These are phyloP conservation scores for Neoconidiobolus thromboides DNA, from an alignment of 371 early-diverging fungal genomes.

Conservation along the genomic window DNA sequence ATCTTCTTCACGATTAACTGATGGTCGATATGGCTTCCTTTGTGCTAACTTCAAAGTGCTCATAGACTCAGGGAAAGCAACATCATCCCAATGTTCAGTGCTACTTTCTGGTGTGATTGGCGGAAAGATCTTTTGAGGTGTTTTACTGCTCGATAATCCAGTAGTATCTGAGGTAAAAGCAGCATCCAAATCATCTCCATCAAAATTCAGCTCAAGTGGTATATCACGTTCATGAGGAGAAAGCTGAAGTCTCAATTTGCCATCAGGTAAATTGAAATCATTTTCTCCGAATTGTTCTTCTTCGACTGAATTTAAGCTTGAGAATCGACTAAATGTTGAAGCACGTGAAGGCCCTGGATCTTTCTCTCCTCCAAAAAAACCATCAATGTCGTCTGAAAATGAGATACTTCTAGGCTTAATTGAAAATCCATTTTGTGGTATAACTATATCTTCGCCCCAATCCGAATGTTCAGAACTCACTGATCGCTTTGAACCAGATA, in stretches of 20 bases:
- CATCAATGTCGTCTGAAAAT: background rate
- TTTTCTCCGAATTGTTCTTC: background rate
- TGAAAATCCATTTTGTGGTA: background rate
- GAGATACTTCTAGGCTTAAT: background rate
- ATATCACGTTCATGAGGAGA: background rate
- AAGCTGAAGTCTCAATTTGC: background rate
- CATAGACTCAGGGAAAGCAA: background rate
- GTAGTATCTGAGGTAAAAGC: background rate
- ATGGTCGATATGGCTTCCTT: conserved; percentile 2
- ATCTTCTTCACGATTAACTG: background rate
- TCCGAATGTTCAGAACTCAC: background rate
- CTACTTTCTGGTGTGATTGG: conserved; percentile 2
- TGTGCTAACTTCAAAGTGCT: background rate
- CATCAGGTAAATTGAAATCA: conserved; percentile 1
- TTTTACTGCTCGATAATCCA: background rate
- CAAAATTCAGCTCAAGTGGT: background rate
- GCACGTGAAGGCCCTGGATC: conserved; percentile 1
- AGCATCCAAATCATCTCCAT: background rate
- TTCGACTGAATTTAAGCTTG: conserved; percentile 4
- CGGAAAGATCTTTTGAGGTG: background rate
- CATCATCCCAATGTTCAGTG: conserved; percentile 4
- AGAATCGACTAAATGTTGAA: background rate
- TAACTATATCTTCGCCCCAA: conserved; percentile 5
- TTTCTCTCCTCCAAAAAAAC: conserved; percentile 1
- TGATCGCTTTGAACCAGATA: background rate